Evolutionary conservation across 345 rosid species (phyloP), one percentile per base, ranked within the genome.

Genomic region (Anastatica hierochuntica): DNA sequence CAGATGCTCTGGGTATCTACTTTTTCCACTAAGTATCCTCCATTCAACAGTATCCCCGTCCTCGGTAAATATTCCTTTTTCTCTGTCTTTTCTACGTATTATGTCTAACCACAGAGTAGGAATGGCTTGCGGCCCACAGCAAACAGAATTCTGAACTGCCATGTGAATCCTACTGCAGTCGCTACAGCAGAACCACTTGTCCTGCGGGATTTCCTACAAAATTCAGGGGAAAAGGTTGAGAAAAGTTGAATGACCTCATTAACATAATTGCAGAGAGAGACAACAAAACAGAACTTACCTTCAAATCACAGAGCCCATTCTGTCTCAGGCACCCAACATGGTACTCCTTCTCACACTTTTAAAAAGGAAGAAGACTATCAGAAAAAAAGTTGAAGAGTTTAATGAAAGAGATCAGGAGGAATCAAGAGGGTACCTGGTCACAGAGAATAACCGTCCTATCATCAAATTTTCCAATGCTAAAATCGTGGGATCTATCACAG

Each of bases 341-440:
- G 63, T 67, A 85, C 78, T 92, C 98, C 79, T 81, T 83, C 79
- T 94, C 99, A 52, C 99, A 94, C 99, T n/a, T 92, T 38, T 39
- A 58, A 69, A 64, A 53, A 10, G 48, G 37, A 66, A 60, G 50
- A 16, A 30, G 7, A 35, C 49, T 43, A 63, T 62, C 49, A 72
- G 56, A 68, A 21, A 34, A 46, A 49, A n/a, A 39, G 14, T 46
- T 19, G 17, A 35, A 17, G 35, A 21, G 11, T 16, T 29, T 23
- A 27, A 55, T 47, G 50, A 41, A 46, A 35, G 54, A 49, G 21
- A 44, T 48, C 20, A 13, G 10, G 39, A 13, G 10, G 39, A 52
- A 71, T 42, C 43, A 48, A n/a, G 58, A 48, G 38, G 71, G 64
- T 77, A 94, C 99, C 77, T 94, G 99, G 71, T 94, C 99, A 69